A percentile compares a stretch with the other conserved stretches of the same genome.
phyloP scores from a whole-genome alignment of 192 early-diverging fungal species.

The Podila minutissima region DNA sequence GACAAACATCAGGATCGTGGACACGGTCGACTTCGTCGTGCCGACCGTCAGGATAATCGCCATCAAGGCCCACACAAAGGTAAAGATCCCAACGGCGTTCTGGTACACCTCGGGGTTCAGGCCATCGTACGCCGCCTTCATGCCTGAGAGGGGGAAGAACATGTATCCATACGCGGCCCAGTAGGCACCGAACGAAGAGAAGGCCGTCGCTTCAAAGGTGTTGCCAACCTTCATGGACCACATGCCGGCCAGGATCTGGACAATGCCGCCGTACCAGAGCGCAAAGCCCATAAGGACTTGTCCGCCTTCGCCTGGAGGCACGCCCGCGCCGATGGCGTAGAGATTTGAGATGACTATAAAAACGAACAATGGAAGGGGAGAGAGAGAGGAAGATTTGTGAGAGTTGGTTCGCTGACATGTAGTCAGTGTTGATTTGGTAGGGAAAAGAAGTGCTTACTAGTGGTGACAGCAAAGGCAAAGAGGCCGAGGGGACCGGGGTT shows the following conservation, averaged over 20 bases:
- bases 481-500: slow-evolving; percentile 78
- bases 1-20: slow-evolving; percentile 69
- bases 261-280: slow-evolving; percentile 80
- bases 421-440: background rate
- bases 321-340: slow-evolving; percentile 74
- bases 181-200: slow-evolving; percentile 69
- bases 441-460: slow-evolving; percentile 40
- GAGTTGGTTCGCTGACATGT: background rate
- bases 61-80: slow-evolving; percentile 55
- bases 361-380: background rate
- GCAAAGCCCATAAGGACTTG: slow-evolving; percentile 70
- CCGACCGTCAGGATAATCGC: slow-evolving; percentile 40
- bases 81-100: slow-evolving; percentile 64
- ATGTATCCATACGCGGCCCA: slow-evolving; percentile 72
- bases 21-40: slow-evolving; percentile 30
- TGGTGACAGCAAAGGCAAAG: slow-evolving; percentile 70
- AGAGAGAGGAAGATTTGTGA: background rate
- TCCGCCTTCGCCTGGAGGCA: slow-evolving; percentile 54
- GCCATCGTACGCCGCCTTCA: slow-evolving; percentile 49
- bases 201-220: slow-evolving; percentile 86
- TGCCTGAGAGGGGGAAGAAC: slow-evolving; percentile 58
- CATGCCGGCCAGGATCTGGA: slow-evolving; percentile 86
- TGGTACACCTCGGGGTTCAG: slow-evolving; percentile 21
- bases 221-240: slow-evolving; percentile 83
- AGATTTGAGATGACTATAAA: slow-evolving; percentile 66